Conservation (phyloP, 1,284 basidiomycete genomes). For the Ustilago lituana region DNA sequence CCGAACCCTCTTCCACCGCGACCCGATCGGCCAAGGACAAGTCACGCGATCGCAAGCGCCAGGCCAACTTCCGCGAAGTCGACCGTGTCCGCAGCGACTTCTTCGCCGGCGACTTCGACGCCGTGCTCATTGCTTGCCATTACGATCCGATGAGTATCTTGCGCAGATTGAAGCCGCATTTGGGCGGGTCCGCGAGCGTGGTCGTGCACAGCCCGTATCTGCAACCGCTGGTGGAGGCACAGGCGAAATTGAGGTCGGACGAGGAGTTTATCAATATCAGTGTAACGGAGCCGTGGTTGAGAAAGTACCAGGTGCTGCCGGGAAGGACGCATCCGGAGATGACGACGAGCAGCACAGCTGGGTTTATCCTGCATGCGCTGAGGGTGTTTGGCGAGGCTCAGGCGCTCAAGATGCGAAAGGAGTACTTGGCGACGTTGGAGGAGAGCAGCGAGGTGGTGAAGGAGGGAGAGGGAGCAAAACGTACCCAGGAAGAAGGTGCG, state of each 20-base stretch:
- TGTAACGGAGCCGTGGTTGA: conserved; percentile 86
- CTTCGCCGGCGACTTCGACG: conserved; percentile 76
- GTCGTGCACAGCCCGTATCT: conserved; percentile 85
- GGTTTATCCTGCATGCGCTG: conserved; percentile 83
- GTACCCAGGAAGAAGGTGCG: conserved; percentile 8
- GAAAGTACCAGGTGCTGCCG: conserved; percentile 92
- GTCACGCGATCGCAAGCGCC: conserved; percentile 44
- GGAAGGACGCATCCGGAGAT: conserved; percentile 96
- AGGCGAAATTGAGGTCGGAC: conserved; percentile 76
- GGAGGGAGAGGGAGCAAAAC: conserved; percentile 2
- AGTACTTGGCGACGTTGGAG: conserved; percentile 9
- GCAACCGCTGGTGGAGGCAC: conserved; percentile 78
- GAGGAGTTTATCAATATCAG: conserved; percentile 80
- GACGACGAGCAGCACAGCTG: conserved; percentile 87
- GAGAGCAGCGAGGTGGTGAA: neutral
- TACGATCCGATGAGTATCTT: conserved; percentile 88
- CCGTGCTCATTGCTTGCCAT: conserved; percentile 80
- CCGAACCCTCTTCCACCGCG: neutral
- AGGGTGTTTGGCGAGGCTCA: conserved; percentile 72
- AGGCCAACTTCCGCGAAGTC: conserved; percentile 33
- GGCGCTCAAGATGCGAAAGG: conserved; percentile 30
- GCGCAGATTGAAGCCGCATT: conserved; percentile 77
- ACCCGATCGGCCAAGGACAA: conserved; percentile 32
- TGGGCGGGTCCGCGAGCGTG: conserved; percentile 85
- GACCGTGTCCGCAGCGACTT: conserved; percentile 77